phyloP scores from a whole-genome alignment of 148 eudicot genomes.

The Salicornia ramosissima region DNA sequence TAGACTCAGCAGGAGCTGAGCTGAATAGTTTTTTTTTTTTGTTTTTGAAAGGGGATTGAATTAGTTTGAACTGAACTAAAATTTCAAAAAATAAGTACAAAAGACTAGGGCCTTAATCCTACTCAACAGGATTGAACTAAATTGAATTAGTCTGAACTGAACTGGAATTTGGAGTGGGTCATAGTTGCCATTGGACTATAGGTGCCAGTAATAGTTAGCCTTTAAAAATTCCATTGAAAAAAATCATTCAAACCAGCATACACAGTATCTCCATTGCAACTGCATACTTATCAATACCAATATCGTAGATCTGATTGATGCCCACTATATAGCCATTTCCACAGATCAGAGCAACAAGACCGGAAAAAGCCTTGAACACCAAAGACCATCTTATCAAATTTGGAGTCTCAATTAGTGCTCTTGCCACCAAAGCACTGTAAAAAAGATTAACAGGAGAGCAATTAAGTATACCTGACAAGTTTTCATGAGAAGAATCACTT shows the following conservation, averaged over 20 bases:
- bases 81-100: too few species aligned
- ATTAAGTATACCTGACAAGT: constrained; percentile 9
- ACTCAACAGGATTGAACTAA: too few species aligned
- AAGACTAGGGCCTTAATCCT: too few species aligned
- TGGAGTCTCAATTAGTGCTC: constrained; percentile 88
- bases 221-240: background rate
- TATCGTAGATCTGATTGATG: constrained; percentile 98
- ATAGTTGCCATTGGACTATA: background rate
- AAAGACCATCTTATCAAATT: constrained; percentile 85
- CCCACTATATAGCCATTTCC: constrained; percentile 99
- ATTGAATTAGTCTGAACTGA: too few species aligned
- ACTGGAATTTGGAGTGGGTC: too few species aligned
- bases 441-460: constrained; percentile 20
- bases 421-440: constrained; percentile 80
- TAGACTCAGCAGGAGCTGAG: too few species aligned
- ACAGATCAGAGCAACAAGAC: constrained; percentile 86
- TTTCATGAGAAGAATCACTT: constrained; percentile 1
- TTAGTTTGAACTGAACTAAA: too few species aligned
- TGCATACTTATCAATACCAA: constrained; percentile 98
- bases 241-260: constrained; percentile 7
- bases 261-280: constrained; percentile 15
- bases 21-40: too few species aligned
- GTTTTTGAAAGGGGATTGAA: too few species aligned
- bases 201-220: background rate
- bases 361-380: constrained; percentile 70